Conservation (phyloP, 306 rosid species). For the Pachyrhizus erosus region DNA sequence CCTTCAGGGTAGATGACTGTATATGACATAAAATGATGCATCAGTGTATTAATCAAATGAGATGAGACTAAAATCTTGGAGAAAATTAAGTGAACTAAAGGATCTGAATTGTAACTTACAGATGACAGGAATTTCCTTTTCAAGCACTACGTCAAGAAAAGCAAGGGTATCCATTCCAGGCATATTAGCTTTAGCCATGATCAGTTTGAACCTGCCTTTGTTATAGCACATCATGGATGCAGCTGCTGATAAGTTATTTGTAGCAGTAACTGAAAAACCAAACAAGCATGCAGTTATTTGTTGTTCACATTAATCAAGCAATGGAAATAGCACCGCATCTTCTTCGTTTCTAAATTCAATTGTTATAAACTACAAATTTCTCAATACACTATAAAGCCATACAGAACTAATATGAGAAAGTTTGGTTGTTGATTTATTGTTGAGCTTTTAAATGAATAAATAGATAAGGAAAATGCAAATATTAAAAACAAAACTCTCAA, state of each 20-base stretch:
- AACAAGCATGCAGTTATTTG: not conserved
- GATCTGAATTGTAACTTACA: slow-evolving; percentile 47
- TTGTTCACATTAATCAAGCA: slow-evolving; percentile 15
- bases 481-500: not conserved
- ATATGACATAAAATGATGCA: not conserved
- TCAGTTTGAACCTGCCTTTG: slow-evolving; percentile 44
- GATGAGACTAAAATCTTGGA: not conserved
- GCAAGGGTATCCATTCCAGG: slow-evolving; percentile 42
- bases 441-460: not conserved
- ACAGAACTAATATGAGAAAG: not conserved
- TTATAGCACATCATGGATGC: slow-evolving; percentile 51
- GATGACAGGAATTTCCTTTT: slow-evolving; percentile 48
- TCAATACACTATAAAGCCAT: not conserved
- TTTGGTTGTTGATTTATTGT: no score
- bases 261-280: slow-evolving; percentile 50
- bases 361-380: not conserved
- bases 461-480: not conserved
- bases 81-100: not conserved
- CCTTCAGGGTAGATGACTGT: slow-evolving; percentile 46
- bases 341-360: not conserved
- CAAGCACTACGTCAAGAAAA: slow-evolving; percentile 33
- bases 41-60: not conserved
- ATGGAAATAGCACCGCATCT: no score
- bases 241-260: slow-evolving; percentile 49
- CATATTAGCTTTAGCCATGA: slow-evolving; percentile 53